Evolutionary conservation across 1,284 basidiomycete species (phyloP), one percentile per base, ranked within the genome.

Genomic region (Schizopora paradoxa): DNA sequence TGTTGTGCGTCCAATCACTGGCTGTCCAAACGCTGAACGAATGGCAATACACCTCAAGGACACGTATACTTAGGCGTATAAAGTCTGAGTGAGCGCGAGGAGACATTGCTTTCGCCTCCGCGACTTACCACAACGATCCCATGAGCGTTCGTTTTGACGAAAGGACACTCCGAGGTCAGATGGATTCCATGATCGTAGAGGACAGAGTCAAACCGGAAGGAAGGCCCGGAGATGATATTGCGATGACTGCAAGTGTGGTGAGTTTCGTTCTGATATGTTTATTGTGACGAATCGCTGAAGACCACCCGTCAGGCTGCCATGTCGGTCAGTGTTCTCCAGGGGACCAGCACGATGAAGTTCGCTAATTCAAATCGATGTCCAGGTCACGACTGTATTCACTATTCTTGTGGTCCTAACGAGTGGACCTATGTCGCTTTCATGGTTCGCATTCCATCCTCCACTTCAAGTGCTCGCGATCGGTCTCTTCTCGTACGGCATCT

Each of bases 401-500:
- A 37, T 38, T n/a, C 46, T 42, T 27, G 43, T 50, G 43, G 59
- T 81, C 28, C 58, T 83, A 35, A 61, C 59, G 46, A 78, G 72
- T 44, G 55, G 74, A 46, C 79, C 78, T 1, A 54, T 58, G 16
- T 56, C 62, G 1, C 61, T 73, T 2, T 74, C 75, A 13, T 80
- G 78, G 75, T 86, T 85, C 59, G 70, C 71, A 4, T 74, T 74
- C 54, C 85, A 87, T 54, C 83, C 82, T 0, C 60, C 73, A 2
- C 58, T 86, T 3, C 79, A 86, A 55, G 75, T 69, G 21, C 59
- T 79, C 3, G 69, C 78, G 1, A 58, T 86, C 31, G 59, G 64
- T 3, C 61, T 70, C 21, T 74, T 86, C 57, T 74, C 75, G 2
- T 82, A 77, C 56, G 80, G 79, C n/a, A 75, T 86, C 39, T 51